Evolutionary conservation across 163 green algal species (phyloP).

Genomic region (Scenedesmus sp.): DNA sequence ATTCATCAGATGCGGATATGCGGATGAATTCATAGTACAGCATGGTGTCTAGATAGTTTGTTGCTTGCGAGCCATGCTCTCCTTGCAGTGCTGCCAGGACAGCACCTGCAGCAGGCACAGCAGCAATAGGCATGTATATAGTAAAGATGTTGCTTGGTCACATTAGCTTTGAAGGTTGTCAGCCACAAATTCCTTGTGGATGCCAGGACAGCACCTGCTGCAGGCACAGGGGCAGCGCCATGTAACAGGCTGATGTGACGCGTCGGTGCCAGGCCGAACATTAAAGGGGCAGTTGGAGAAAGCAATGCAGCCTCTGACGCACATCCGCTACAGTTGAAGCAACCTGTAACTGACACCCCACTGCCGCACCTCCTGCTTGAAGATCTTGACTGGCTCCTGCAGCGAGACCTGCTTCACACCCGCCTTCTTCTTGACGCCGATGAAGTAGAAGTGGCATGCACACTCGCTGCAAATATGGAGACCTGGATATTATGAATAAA

Average conservation of each 20-base stretch:
- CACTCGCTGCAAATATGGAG: not conserved
- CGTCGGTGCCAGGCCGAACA: too few relatives aligned
- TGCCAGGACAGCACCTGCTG: too few relatives aligned
- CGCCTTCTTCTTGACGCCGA: constrained; percentile 42
- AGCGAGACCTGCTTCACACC: constrained; percentile 58
- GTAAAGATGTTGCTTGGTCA: not conserved
- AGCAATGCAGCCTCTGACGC: too few relatives aligned
- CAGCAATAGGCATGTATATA: not conserved
- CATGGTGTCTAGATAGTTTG: too few relatives aligned
- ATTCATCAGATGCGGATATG: not conserved
- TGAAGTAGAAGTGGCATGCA: constrained; percentile 1
- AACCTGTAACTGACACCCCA: not conserved
- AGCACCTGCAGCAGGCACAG: constrained; percentile 51
- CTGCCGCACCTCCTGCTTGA: constrained; percentile 56
- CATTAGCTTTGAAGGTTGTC: too few relatives aligned
- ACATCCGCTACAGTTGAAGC: not conserved
- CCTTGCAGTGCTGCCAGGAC: constrained; percentile 58
- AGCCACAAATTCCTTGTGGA: too few relatives aligned
- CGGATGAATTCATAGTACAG: too few relatives aligned
- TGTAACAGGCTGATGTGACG: too few relatives aligned
- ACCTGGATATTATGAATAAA: not conserved
- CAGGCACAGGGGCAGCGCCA: too few relatives aligned
- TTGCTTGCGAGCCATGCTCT: constrained; percentile 58
- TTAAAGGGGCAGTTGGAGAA: too few relatives aligned
- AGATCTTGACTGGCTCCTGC: constrained; percentile 60